phyloP scores from a whole-genome alignment of 805 yeast genomes.

The Yamadazyma takamatsuzukensis region DNA sequence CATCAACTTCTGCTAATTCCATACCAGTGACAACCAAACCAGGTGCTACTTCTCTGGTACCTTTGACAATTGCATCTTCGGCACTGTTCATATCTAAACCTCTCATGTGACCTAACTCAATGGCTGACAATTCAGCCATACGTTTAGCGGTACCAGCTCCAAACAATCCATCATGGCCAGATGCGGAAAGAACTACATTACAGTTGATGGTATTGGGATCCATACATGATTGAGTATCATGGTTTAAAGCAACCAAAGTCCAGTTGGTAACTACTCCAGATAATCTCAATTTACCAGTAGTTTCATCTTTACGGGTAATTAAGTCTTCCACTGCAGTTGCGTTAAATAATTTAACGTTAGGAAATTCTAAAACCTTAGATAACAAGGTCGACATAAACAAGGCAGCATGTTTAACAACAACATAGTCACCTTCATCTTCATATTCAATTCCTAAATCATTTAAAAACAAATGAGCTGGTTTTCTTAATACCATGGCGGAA shows the following conservation, averaged over 20 bases:
- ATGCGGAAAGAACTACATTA: slow-evolving; percentile 62
- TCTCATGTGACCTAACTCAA: slow-evolving; percentile 62
- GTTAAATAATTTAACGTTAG: slow-evolving; percentile 73
- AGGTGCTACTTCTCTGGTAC: slow-evolving; percentile 61
- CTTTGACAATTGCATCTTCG: slow-evolving; percentile 71
- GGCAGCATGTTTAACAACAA: slow-evolving; percentile 79
- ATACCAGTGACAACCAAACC: slow-evolving; percentile 71
- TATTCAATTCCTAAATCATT: slow-evolving; percentile 60
- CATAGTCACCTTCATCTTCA: slow-evolving; percentile 78
- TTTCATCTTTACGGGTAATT: slow-evolving; percentile 57
- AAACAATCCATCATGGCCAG: slow-evolving; percentile 83
- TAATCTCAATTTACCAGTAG: slow-evolving; percentile 55
- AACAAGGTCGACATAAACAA: slow-evolving; percentile 67
- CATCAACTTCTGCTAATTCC: slow-evolving; percentile 77
- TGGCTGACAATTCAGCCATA: slow-evolving; percentile 28
- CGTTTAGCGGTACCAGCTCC: slow-evolving; percentile 79
- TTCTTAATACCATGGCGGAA: slow-evolving; percentile 75
- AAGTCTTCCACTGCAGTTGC: slow-evolving; percentile 80
- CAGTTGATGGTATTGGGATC: slow-evolving; percentile 76
- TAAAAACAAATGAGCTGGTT: slow-evolving; percentile 71
- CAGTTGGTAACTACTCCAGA: slow-evolving; percentile 84
- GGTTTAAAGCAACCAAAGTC: slow-evolving; percentile 75
- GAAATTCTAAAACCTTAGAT: slow-evolving; percentile 65
- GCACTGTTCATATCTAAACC: slow-evolving; percentile 77
- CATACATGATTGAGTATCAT: slow-evolving; percentile 76